Percentiles rank a stretch among this genome's conserved stretches.
Evolutionary conservation across 2,329 filamentous ascomycete genomes (phyloP).

Genomic region (Botryotinia narcissicola): DNA sequence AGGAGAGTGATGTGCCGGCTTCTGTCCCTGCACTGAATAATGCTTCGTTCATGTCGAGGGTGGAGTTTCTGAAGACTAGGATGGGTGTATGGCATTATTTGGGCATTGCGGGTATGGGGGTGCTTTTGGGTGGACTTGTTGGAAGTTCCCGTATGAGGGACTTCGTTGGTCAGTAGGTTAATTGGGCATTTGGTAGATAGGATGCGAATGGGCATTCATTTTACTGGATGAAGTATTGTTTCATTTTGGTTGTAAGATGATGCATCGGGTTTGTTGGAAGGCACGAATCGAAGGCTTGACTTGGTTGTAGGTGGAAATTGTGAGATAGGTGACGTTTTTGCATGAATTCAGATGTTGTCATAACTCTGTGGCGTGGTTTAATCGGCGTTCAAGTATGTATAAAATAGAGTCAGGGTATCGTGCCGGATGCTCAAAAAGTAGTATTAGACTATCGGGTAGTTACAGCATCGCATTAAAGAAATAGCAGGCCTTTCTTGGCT

Average conservation of each 20-base stretch:
- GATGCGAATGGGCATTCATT: neutral
- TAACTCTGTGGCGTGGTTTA: neutral
- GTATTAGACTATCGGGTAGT: neutral
- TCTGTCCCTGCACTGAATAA: rapidly evolving
- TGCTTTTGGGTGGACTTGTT: neutral
- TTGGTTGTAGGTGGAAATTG: neutral
- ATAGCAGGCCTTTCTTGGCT: neutral
- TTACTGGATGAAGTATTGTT: neutral
- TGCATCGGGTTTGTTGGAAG: neutral
- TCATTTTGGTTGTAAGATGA: neutral
- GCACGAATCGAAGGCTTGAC: neutral
- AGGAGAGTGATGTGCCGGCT: neutral
- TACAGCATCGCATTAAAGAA: neutral
- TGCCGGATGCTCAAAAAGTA: neutral
- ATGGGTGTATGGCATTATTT: neutral
- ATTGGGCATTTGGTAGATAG: neutral
- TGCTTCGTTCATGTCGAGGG: neutral
- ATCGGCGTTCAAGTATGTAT: neutral
- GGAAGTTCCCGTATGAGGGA: neutral
- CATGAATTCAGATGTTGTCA: neutral
- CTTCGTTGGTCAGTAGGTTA: neutral
- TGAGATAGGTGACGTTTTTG: neutral
- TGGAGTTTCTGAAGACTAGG: neutral
- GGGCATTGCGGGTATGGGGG: neutral
- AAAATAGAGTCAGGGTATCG: neutral